These are phyloP conservation scores for Xylaria sp. DNA, from an alignment of 2,329 filamentous ascomycete species.

Conservation along the genomic window DNA sequence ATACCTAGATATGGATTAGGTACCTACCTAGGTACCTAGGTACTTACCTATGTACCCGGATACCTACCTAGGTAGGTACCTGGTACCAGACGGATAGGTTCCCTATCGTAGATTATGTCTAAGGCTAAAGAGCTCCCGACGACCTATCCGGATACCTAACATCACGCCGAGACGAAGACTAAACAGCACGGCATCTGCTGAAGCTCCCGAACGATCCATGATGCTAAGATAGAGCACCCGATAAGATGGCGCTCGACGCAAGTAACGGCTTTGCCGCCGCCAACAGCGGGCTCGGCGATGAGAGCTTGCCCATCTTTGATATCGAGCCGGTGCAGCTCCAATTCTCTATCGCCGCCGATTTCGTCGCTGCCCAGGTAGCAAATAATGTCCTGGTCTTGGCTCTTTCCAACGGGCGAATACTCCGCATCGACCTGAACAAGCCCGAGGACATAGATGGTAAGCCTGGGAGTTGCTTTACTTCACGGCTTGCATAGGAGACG, in stretches of 20 bases:
- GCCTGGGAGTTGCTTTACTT: conserved; percentile 37
- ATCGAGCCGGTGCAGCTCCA: conserved; percentile 91
- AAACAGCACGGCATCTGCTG: conserved; percentile 25
- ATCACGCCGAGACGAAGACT: no score
- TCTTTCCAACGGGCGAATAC: conserved; percentile 86
- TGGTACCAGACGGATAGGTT: no score
- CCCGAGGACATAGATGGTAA: conserved; percentile 87
- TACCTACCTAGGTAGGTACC: neutral
- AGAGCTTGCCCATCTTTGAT: conserved; percentile 87
- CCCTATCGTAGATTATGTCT: no score
- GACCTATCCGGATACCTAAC: no score
- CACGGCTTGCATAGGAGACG: neutral
- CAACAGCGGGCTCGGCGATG: conserved; percentile 60
- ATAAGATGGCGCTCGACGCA: conserved; percentile 70
- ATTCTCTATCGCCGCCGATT: conserved; percentile 92
- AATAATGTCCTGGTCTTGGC: conserved; percentile 96
- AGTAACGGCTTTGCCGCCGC: conserved; percentile 75
- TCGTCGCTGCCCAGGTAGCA: conserved; percentile 93
- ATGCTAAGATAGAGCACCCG: conserved; percentile 34
- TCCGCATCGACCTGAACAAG: conserved; percentile 92
- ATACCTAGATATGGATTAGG: neutral
- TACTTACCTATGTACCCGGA: neutral
- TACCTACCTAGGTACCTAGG: neutral
- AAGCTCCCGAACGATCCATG: conserved; percentile 21
- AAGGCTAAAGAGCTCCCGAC: no score